phyloP scores from a whole-genome alignment of 73 alveolate species.

The Diophrys sp. region DNA sequence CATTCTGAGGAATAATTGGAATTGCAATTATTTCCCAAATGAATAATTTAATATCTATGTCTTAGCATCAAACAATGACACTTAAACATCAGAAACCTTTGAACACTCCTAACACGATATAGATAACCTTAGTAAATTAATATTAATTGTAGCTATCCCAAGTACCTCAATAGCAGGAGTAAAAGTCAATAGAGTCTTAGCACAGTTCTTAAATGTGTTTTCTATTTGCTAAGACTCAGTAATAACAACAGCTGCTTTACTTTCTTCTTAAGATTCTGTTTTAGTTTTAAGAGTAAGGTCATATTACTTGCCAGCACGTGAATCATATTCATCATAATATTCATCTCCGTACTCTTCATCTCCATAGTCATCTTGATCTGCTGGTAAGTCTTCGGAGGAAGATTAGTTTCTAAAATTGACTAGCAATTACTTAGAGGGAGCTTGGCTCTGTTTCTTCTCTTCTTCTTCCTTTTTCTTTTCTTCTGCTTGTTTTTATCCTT shows the following conservation, averaged over 20 bases:
- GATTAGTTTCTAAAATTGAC: neutral
- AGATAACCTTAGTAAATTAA: neutral
- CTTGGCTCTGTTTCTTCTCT: neutral
- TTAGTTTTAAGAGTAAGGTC: too few species aligned
- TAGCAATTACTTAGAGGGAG: neutral
- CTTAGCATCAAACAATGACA: neutral
- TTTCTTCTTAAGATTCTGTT: neutral
- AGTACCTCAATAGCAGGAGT: conserved; percentile 3
- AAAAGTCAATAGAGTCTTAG: neutral
- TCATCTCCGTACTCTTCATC: conserved; percentile 5
- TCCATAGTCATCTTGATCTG: neutral
- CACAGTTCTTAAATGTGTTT: neutral
- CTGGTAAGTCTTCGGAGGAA: neutral
- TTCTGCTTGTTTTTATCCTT: neutral
- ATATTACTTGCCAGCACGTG: neutral
- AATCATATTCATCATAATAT: conserved; percentile 1
- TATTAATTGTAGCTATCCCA: neutral
- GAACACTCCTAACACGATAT: neutral
- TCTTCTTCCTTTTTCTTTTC: neutral
- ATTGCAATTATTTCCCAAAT: too few species aligned
- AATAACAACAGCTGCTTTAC: neutral
- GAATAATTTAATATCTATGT: neutral
- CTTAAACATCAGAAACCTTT: neutral
- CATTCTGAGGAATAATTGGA: conserved; percentile 2
- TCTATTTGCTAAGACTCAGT: neutral